Evolutionary conservation across 176 grass and related monocot species (phyloP), one percentile per base, ranked within the genome.

Genomic region (Zoysia pacifica): DNA sequence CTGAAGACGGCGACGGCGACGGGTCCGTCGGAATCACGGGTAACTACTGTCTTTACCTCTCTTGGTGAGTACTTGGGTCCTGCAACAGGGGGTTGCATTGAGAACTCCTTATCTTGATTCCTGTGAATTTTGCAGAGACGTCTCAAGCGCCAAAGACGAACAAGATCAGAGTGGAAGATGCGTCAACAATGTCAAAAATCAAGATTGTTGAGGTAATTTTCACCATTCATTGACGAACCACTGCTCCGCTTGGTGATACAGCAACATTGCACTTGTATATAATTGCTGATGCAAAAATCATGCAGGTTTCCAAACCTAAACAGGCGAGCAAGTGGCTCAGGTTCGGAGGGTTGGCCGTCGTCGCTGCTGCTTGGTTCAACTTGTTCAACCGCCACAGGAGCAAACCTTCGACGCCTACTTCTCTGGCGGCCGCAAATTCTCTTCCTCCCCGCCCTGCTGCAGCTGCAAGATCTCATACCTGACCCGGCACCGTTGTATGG

Each of bases 331-430:
- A 19, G 69, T 78, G 78, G 86, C 50, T 72, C 8, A 83, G 62
- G 11, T 47, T 54, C 65, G 74, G 79, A 76, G 83, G 79, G 19
- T 41, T 83, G 65, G 59, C 86, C 1, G 36, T 72, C 2, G 79
- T 87, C 11, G 37, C 74, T 2, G 18, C 65, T 2, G 73, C 83
- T 2, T 48, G 85, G 56, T 9, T 62, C 72, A 54, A 69, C 53
- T 43, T 88, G 43, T 67, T 91, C 64, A 48, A 11, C 52, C 81
- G 90, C 3, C 83, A 67, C 49, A 62, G 55, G 76, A 84, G 48
- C 58, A 68, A 67, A 49, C 4, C 20, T 69, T 45, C 82, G 28
- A 69, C 65, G 47, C 19, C 58, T 54, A 1, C 63, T 66, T 6
- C 81, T 58, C 19, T 56, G 7, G 35, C 52, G 3, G 37, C 69